Evolutionary conservation across 1,284 basidiomycete species (phyloP).

Genomic region (Microbotryum intermedium): DNA sequence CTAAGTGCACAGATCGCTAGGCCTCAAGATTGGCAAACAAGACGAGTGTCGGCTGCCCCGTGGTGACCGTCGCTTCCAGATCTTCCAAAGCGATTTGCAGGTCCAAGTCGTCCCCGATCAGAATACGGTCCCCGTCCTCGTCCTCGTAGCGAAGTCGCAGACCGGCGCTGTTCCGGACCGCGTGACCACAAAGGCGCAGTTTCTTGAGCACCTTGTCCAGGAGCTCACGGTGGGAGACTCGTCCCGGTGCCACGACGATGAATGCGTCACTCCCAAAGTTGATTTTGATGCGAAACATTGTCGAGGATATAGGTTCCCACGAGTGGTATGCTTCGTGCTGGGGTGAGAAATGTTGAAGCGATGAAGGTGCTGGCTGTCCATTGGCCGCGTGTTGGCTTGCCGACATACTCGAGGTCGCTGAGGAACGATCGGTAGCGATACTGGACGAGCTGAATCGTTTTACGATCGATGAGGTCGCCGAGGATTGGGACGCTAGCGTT

Average conservation of each 20-base stretch:
- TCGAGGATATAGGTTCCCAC: neutral
- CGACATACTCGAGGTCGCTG: constrained; percentile 26
- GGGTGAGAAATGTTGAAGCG: neutral
- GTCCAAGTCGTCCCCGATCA: constrained; percentile 41
- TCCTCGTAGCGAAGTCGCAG: constrained; percentile 80
- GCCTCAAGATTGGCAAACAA: no score
- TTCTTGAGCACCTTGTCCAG: constrained; percentile 86
- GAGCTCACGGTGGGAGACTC: constrained; percentile 67
- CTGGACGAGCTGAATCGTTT: constrained; percentile 30
- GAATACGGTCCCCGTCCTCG: constrained; percentile 80
- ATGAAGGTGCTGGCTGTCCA: constrained; percentile 5
- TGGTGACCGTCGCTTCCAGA: neutral
- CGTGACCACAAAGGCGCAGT: constrained; percentile 67
- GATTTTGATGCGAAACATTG: constrained; percentile 45
- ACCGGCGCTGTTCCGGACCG: constrained; percentile 52
- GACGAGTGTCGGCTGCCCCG: no score
- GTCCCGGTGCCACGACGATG: constrained; percentile 74
- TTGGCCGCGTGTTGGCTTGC: constrained; percentile 10
- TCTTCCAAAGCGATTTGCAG: no score
- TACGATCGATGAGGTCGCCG: constrained; percentile 11
- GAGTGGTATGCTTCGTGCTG: neutral
- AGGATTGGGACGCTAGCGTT: constrained; percentile 20
- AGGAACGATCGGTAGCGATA: constrained; percentile 30
- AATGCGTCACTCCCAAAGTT: constrained; percentile 83
- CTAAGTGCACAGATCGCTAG: no score